A percentile compares a stretch with the other conserved stretches of the same genome.
phyloP scores from a whole-genome alignment of 345 rosid species.

The Lepidium africanum region DNA sequence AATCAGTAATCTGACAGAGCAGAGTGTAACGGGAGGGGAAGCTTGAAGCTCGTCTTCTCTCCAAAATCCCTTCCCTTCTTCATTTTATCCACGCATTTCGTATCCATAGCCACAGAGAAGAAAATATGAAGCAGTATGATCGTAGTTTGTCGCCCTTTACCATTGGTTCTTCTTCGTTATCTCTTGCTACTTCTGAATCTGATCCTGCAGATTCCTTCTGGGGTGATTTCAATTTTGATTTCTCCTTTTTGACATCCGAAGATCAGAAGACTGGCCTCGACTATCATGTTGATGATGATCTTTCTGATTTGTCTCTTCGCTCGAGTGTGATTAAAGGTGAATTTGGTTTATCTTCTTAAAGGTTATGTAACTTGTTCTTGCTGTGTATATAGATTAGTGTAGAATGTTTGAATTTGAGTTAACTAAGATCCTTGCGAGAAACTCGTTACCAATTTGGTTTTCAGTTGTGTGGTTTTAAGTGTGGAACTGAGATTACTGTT shows the following conservation, averaged over 20 bases:
- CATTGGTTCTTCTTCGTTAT: conserved; percentile 3
- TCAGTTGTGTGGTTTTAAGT: background rate
- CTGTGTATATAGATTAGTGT: background rate
- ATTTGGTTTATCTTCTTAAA: background rate
- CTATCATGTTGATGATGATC: background rate
- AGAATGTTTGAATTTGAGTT: background rate
- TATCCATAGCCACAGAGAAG: background rate
- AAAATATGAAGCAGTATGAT: conserved; percentile 21
- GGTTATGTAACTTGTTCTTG: background rate
- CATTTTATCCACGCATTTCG: background rate
- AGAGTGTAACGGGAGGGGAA: too few species aligned
- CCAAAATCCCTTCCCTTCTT: too few species aligned
- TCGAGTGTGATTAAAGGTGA: background rate
- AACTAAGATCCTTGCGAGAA: background rate
- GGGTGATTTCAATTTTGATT: conserved; percentile 12
- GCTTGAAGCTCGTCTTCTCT: too few species aligned
- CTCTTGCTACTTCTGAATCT: conserved; percentile 6
- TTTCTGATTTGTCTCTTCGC: background rate
- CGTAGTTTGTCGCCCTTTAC: conserved; percentile 36
- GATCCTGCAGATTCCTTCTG: conserved; percentile 11
- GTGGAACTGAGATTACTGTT: background rate
- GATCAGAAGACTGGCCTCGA: background rate
- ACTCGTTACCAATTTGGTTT: background rate
- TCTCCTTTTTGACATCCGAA: conserved; percentile 13
- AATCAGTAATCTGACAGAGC: too few species aligned